Evolutionary conservation across 2,329 filamentous ascomycete species (phyloP).

Genomic region (Epichloe glyceriae): DNA sequence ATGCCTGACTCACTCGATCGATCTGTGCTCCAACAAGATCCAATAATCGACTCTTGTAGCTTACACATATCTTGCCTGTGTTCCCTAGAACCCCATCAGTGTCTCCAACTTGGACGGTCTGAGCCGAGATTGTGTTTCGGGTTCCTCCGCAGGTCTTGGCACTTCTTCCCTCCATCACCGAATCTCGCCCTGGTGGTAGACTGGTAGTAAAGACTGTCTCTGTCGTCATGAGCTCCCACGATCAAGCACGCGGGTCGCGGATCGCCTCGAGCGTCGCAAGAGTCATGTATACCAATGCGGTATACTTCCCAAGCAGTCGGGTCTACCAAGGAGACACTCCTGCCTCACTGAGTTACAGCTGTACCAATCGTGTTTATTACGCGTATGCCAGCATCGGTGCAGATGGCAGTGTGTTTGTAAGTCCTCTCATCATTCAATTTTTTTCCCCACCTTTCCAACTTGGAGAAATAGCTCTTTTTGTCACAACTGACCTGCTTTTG

Average conservation of each 20-base stretch:
- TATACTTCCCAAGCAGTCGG: slow-evolving; percentile 73
- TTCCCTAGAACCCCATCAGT: background rate
- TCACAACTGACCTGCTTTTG: no score
- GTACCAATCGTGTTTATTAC: slow-evolving; percentile 39
- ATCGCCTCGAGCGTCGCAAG: slow-evolving; percentile 29
- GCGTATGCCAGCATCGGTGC: slow-evolving; percentile 33
- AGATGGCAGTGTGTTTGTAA: slow-evolving; percentile 58
- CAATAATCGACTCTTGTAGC: background rate
- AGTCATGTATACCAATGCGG: slow-evolving; percentile 55
- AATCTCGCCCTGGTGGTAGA: no score
- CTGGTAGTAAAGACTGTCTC: background rate
- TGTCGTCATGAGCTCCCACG: slow-evolving; percentile 23
- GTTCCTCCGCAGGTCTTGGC: background rate
- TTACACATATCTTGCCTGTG: slow-evolving; percentile 10
- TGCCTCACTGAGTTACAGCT: slow-evolving; percentile 59
- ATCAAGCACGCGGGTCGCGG: slow-evolving; percentile 32
- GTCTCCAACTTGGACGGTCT: no score
- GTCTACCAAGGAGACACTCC: slow-evolving; percentile 64
- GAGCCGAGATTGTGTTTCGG: no score
- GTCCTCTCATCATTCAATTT: slow-evolving; percentile 17
- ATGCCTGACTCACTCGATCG: background rate
- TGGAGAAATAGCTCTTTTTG: no score
- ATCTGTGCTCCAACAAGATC: background rate
- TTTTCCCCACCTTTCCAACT: no score
- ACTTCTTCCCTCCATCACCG: background rate